phyloP scores from a whole-genome alignment of 306 rosid species.

The Myrica gale region DNA sequence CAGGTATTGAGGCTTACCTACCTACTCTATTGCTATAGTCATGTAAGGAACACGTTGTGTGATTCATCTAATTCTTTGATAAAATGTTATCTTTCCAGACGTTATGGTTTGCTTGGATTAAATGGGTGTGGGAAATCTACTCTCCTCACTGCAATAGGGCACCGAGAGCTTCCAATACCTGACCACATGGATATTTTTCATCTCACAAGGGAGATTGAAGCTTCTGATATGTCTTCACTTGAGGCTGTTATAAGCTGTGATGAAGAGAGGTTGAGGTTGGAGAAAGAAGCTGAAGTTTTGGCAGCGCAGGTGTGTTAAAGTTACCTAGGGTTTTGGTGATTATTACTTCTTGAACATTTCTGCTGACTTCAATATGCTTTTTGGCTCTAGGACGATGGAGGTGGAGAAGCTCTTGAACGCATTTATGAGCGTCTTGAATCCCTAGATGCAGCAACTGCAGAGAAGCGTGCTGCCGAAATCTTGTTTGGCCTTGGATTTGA shows the following conservation, averaged over 20 bases:
- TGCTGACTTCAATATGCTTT: background rate
- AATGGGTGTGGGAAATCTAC: constrained; percentile 97
- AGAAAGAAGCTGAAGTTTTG: constrained; percentile 82
- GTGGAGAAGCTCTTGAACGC: constrained; percentile 89
- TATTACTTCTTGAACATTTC: background rate
- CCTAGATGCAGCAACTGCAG: constrained; percentile 91
- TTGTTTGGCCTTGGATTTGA: constrained; percentile 87
- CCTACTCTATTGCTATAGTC: constrained; percentile 2
- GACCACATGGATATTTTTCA: constrained; percentile 96
- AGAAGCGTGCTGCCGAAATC: constrained; percentile 98
- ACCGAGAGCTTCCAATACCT: constrained; percentile 91
- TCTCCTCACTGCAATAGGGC: constrained; percentile 76
- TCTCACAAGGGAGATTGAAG: constrained; percentile 89
- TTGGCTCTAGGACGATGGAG: constrained; percentile 78
- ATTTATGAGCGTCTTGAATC: constrained; percentile 90
- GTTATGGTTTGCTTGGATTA: constrained; percentile 92
- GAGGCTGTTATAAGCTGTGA: constrained; percentile 92
- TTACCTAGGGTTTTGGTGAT: background rate
- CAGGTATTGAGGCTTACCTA: constrained; percentile 48
- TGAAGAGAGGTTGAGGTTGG: constrained; percentile 86
- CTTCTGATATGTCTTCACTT: constrained; percentile 92
- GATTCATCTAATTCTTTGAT: background rate
- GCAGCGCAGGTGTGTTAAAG: constrained; percentile 65
- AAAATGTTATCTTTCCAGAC: constrained; percentile 42
- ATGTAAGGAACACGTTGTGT: background rate